Evolutionary conservation across 2,329 filamentous ascomycete genomes (phyloP).

Genomic region (Hypoxylon sp.): DNA sequence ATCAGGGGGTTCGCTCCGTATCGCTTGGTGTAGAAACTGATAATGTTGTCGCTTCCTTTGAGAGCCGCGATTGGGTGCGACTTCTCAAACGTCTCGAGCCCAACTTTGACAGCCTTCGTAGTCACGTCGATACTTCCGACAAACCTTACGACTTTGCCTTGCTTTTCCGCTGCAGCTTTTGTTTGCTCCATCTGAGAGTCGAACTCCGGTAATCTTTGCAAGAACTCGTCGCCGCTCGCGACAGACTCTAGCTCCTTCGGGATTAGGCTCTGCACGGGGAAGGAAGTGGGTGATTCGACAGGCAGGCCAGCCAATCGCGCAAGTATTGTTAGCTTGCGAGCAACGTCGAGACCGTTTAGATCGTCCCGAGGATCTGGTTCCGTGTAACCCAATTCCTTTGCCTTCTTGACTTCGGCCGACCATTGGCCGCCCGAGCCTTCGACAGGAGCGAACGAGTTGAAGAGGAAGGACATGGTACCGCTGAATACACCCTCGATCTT

Average conservation of each 20-base stretch:
- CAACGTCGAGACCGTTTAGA: constrained; percentile 89
- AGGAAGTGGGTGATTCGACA: constrained; percentile 85
- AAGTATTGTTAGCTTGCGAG: constrained; percentile 95
- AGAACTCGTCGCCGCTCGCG: constrained; percentile 85
- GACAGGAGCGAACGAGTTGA: constrained; percentile 94
- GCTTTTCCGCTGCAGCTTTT: constrained; percentile 85
- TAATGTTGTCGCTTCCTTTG: constrained; percentile 98
- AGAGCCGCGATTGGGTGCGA: constrained; percentile 92
- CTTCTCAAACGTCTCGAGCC: constrained; percentile 88
- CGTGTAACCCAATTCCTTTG: constrained; percentile 92
- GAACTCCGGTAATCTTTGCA: constrained; percentile 82
- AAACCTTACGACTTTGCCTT: constrained; percentile 93
- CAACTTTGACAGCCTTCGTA: constrained; percentile 88
- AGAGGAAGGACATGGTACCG: constrained; percentile 97
- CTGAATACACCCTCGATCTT: constrained; percentile 98
- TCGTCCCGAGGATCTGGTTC: constrained; percentile 90
- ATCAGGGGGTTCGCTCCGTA: constrained; percentile 94
- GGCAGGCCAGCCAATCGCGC: constrained; percentile 86
- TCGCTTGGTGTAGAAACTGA: constrained; percentile 97
- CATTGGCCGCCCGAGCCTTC: constrained; percentile 82
- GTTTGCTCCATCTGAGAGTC: constrained; percentile 91
- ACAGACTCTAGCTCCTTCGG: constrained; percentile 86
- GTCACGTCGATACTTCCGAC: constrained; percentile 92
- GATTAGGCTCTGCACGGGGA: constrained; percentile 94
- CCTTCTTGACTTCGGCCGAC: constrained; percentile 91